Evolutionary conservation across 2,329 filamentous ascomycete genomes (phyloP).

Genomic region (Stachybotrys elegans): DNA sequence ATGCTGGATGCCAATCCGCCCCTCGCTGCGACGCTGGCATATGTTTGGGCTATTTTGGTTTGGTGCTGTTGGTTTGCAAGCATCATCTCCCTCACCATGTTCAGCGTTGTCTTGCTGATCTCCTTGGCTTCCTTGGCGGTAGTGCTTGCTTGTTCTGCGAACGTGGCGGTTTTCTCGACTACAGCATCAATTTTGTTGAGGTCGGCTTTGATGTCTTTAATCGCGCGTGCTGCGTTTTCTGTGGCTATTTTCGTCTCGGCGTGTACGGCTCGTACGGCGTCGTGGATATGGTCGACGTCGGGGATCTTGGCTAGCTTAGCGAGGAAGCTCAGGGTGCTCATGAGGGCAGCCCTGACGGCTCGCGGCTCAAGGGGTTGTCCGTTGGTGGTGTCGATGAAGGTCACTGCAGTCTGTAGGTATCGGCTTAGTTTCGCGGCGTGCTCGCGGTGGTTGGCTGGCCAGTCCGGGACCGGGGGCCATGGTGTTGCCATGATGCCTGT

Average conservation of each 20-base stretch:
- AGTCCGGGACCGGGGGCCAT: constrained; percentile 5
- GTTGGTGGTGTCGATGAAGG: constrained; percentile 2
- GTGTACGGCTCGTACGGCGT: neutral
- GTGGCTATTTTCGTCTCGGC: constrained; percentile 1
- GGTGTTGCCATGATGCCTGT: constrained; percentile 2
- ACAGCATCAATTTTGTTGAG: neutral
- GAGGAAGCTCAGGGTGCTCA: constrained; percentile 1
- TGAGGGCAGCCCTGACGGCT: neutral
- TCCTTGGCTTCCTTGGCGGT: neutral
- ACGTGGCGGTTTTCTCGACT: neutral
- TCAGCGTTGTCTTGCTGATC: neutral
- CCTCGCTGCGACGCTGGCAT: neutral
- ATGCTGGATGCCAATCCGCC: neutral
- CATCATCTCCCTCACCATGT: constrained; percentile 1
- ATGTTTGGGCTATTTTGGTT: neutral
- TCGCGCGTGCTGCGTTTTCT: neutral
- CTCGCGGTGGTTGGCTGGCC: too few species aligned
- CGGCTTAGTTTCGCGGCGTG: too few species aligned
- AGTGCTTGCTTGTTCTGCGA: neutral
- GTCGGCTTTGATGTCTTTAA: constrained; percentile 1
- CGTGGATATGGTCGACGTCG: neutral
- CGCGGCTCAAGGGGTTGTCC: neutral
- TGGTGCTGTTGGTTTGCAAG: neutral
- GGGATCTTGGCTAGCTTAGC: constrained; percentile 1
- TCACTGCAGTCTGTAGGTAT: too few species aligned